Base-by-base conservation (phyloP, 768 basidiomycete genomes). In the Tricholoma sp. region DNA sequence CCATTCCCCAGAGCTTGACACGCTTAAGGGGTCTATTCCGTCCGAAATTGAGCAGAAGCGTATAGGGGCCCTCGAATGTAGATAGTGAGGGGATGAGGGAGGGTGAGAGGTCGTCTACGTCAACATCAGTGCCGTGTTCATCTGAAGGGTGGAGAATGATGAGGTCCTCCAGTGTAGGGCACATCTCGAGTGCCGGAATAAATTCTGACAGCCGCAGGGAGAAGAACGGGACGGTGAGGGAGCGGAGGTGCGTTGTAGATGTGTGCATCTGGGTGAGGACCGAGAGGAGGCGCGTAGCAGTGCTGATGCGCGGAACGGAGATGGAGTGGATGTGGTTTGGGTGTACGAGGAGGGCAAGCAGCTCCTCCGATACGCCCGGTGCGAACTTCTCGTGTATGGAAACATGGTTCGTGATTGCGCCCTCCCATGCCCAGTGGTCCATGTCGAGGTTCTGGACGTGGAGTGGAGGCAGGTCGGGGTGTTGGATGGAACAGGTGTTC, bases 371-470 rank as follows among this genome's bases (percentile, higher is more conserved):
- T 41, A 71, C 68, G 34, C 72, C 71, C n/a, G 55, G 52, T 2
- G 60, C 57, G 15, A 63, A 61, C 48, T 68, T 68, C 57, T 74
- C 72, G 55, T 72, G 70, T 12, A 71, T 64, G 9, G 71, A 72
- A 13, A 70, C 67, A 47, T 69, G 68, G 34, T 72, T 68, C 4
- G 72, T 70, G 48, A 63, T 53, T 17, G 63, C 61, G 7, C 71
- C 72, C 52, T 70, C 67, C 72, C 72, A 74, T 31, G 71, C 69
- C 71, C 71, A 74, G 29, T 74, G 71, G 54, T 74, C 72, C 18
- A 74, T 55, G 55, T 72, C 70, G 13, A 74, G 65, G 37, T 67
- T 62, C 9, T 42, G 48, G 47, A 74, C 55, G 11, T 47, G 51
- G 13, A 68, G 59, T 2, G 61, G 59, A 3, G 57, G 49, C 11